Evolutionary conservation across 2,329 filamentous ascomycete genomes (phyloP).

Genomic region (Rosellinia necatrix): DNA sequence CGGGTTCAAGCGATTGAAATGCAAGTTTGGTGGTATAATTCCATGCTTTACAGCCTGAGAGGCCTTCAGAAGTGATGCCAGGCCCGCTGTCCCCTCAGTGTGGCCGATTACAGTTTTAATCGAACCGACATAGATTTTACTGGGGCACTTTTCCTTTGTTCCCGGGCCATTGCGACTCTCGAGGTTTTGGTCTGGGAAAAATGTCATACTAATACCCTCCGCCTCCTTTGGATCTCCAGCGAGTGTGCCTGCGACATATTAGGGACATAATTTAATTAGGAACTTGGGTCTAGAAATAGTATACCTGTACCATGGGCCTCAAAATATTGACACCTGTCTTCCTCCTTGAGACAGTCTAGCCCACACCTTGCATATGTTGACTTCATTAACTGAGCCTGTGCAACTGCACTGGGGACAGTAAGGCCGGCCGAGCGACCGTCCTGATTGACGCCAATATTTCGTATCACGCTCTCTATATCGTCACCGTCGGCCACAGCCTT

Average conservation of each 20-base stretch:
- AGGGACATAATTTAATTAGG: too few species aligned
- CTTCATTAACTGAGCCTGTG: constrained; percentile 31
- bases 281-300: constrained; percentile 31
- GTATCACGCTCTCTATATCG: constrained; percentile 27
- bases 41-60: constrained; percentile 27
- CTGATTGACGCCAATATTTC: constrained; percentile 24
- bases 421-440: constrained; percentile 30
- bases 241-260: too few species aligned
- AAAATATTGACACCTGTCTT: constrained; percentile 28
- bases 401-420: constrained; percentile 19
- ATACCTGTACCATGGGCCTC: constrained; percentile 37
- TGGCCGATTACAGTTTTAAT: constrained; percentile 34
- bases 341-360: constrained; percentile 12
- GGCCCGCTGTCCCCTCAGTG: constrained; percentile 35
- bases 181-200: constrained; percentile 17
- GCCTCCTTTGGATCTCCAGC: constrained; percentile 35
- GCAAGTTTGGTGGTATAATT: constrained; percentile 7
- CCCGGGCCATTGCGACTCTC: too few species aligned
- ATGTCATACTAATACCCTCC: constrained; percentile 22
- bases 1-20: constrained; percentile 7
- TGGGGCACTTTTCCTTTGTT: too few species aligned
- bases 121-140: constrained; percentile 22
- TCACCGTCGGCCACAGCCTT: constrained; percentile 37
- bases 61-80: constrained; percentile 37
- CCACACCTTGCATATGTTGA: constrained; percentile 26